Conservation (phyloP, 2,329 filamentous ascomycete genomes). For the Aspergillus sp. region DNA sequence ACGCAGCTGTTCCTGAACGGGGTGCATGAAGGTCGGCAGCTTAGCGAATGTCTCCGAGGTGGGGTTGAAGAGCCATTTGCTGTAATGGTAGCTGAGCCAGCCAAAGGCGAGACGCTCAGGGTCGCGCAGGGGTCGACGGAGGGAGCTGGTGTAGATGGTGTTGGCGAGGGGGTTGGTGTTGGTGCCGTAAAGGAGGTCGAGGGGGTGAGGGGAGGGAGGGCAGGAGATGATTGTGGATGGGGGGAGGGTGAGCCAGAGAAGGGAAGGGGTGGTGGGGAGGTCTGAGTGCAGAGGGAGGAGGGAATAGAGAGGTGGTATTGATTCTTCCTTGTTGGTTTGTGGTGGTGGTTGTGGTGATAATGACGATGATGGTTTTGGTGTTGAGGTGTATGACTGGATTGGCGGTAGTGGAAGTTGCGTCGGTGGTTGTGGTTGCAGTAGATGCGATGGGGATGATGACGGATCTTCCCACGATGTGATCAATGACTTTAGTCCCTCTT, state of each 20-base stretch:
- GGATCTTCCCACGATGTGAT: conserved; percentile 25
- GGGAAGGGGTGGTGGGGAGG: conserved; percentile 15
- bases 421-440: not conserved
- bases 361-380: not conserved
- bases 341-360: conserved; percentile 1
- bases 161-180: conserved; percentile 28
- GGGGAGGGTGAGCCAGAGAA: conserved; percentile 22
- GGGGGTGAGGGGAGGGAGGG: conserved; percentile 22
- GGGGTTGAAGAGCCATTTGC: conserved; percentile 26
- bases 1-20: conserved; percentile 22
- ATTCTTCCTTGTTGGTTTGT: not conserved
- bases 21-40: conserved; percentile 22
- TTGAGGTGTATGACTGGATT: not conserved
- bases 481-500: conserved; percentile 20
- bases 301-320: conserved; percentile 10
- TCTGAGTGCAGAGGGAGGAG: conserved; percentile 22
- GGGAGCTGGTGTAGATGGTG: conserved; percentile 23
- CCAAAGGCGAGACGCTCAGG: conserved; percentile 28
- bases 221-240: conserved; percentile 23
- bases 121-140: conserved; percentile 26
- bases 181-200: conserved; percentile 31
- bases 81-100: conserved; percentile 23
- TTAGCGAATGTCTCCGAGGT: conserved; percentile 22
- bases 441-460: not conserved
- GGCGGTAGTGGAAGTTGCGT: not conserved